Percentiles rank a stretch among this genome's conserved stretches.
Conservation (phyloP, 2,329 filamentous ascomycete genomes). For the Trichoderma breve region DNA sequence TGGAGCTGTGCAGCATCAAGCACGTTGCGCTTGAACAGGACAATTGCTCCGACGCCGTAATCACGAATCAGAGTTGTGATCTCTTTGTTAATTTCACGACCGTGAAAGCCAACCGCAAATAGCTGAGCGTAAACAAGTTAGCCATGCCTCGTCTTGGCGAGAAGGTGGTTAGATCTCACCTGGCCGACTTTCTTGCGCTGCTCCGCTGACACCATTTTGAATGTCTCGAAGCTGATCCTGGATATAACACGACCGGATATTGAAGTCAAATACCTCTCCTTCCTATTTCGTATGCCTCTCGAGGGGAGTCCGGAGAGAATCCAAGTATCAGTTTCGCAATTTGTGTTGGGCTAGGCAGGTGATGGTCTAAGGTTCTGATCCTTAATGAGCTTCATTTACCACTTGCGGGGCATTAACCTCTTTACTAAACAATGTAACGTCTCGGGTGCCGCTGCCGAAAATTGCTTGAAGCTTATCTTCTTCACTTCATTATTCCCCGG, state of each 20-base stretch:
- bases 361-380: neutral
- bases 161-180: neutral
- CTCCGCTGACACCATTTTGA: slow-evolving; percentile 20
- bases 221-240: neutral
- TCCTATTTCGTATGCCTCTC: neutral
- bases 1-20: slow-evolving; percentile 25
- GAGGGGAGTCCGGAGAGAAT: neutral
- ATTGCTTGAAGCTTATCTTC: neutral
- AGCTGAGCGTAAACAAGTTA: slow-evolving; percentile 21
- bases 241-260: fast-evolving
- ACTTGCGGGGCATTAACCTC: neutral
- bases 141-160: neutral
- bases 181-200: slow-evolving; percentile 23
- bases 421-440: slow-evolving; percentile 16
- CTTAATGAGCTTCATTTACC: neutral
- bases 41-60: slow-evolving; percentile 29
- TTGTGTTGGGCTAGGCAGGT: neutral
- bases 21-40: slow-evolving; percentile 31
- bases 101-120: slow-evolving; percentile 30
- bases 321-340: neutral
- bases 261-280: neutral
- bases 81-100: slow-evolving; percentile 24
- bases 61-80: slow-evolving; percentile 28
- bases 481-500: neutral
- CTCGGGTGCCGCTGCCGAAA: neutral